Evolutionary conservation across 164 flowering plant species (phyloP).

Genomic region (Piper longum): DNA sequence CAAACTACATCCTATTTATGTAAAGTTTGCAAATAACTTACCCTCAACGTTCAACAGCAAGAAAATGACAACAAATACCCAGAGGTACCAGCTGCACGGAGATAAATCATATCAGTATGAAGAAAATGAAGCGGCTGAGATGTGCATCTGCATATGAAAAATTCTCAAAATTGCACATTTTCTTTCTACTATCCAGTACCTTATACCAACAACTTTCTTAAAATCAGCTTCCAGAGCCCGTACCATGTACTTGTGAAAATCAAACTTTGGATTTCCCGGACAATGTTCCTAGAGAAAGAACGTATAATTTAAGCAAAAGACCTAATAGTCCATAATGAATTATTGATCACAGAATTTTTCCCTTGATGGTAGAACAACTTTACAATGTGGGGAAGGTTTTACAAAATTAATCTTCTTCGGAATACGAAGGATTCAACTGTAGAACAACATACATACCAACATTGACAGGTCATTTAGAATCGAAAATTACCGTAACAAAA

Average conservation of each 20-base stretch:
- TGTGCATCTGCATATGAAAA: background rate
- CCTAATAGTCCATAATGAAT: background rate
- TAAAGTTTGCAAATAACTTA: slow-evolving; percentile 1
- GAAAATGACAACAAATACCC: slow-evolving; percentile 14
- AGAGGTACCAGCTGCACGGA: slow-evolving; percentile 13
- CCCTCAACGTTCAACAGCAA: slow-evolving; percentile 13
- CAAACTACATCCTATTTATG: background rate
- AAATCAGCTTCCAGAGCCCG: slow-evolving; percentile 14
- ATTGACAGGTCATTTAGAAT: background rate
- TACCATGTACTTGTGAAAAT: slow-evolving; percentile 13
- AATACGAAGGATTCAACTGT: background rate
- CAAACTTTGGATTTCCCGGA: slow-evolving; percentile 11
- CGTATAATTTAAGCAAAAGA: background rate
- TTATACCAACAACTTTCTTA: slow-evolving; percentile 16
- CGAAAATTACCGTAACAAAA: slow-evolving; percentile 19
- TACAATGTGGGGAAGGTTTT: background rate
- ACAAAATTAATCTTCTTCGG: background rate
- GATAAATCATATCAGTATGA: background rate
- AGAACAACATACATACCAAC: background rate
- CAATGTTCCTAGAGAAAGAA: slow-evolving; percentile 6
- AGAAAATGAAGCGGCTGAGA: background rate
- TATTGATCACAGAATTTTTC: background rate
- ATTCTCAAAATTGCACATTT: background rate
- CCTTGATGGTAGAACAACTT: background rate
- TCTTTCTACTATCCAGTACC: slow-evolving; percentile 2